Evolutionary conservation across 176 grass and related monocot genomes (phyloP).

Genomic region (Avena atlantica): DNA sequence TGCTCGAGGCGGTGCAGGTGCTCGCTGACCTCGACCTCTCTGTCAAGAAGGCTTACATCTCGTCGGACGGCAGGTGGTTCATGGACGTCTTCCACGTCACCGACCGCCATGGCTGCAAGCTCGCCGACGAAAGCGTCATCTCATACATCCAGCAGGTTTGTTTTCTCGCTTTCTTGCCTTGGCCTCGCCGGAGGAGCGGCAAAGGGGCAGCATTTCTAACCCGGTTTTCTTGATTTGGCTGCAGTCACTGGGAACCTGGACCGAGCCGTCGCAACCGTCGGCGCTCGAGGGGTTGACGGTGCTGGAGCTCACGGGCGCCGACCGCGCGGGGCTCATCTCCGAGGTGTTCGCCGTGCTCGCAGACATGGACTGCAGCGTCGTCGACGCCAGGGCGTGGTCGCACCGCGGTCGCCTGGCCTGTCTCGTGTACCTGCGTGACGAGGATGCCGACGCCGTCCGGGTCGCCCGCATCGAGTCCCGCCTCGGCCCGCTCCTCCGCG

Average conservation of each 20-base stretch:
- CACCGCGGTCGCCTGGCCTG: slow-evolving; percentile 79
- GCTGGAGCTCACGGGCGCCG: slow-evolving; percentile 82
- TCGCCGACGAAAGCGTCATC: slow-evolving; percentile 88
- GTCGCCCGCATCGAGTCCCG: slow-evolving; percentile 59
- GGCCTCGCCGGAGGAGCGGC: background rate
- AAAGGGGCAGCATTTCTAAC: slow-evolving; percentile 33
- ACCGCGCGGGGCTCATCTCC: background rate
- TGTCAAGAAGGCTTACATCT: slow-evolving; percentile 94
- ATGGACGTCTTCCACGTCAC: slow-evolving; percentile 99
- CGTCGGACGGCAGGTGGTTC: slow-evolving; percentile 96
- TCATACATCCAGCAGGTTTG: slow-evolving; percentile 79
- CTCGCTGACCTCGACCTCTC: slow-evolving; percentile 89
- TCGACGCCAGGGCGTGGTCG: slow-evolving; percentile 65
- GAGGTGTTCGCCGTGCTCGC: no score
- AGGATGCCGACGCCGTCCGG: slow-evolving; percentile 33
- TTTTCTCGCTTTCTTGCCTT: background rate
- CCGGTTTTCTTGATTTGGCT: background rate
- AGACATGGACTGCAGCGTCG: no score
- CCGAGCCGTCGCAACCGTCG: slow-evolving; percentile 41
- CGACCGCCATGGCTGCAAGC: slow-evolving; percentile 79
- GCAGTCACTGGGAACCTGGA: slow-evolving; percentile 82
- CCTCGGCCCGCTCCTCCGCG: slow-evolving; percentile 69
- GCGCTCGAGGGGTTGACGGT: slow-evolving; percentile 56
- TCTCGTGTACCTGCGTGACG: slow-evolving; percentile 65
- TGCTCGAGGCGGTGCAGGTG: slow-evolving; percentile 94